Base-by-base conservation (phyloP, 106 monocot genomes). In the Triglochin maritima region DNA sequence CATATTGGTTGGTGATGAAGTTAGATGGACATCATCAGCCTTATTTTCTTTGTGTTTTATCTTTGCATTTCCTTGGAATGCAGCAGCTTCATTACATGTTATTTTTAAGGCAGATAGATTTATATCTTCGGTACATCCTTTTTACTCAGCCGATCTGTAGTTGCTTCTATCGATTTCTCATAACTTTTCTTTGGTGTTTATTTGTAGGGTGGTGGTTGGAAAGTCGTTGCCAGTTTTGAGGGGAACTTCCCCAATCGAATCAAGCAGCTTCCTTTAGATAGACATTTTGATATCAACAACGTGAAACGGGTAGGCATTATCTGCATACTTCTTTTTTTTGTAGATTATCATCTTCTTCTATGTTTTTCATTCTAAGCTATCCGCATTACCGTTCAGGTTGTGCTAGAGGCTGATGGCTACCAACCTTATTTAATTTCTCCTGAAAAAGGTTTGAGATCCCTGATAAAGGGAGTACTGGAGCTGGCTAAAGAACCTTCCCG, bases 401-500 rank as follows among this genome's bases (percentile, higher is more conserved):
- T 94, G 54, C 62, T 94, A 61, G 94, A 94, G 71, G 94, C 94
- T 71, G 94, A 94, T 85, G 94, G 94, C 56, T 94, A 94, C 70
- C 90, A 94, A 49, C 94, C 94, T 53, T 94, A 94, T 71, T 66
- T 94, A 46, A 90, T 94, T 66, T 94, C 94, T 77, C 94, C 94
- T 59, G 94, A 88, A 74, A 88, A 88, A 79, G 88, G 88, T 62
- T 74, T 88, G 60, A 77, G 81, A 59, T 88, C 88, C 41, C 77
- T 88, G 16, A 88, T 88, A 68, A 88, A 82, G 72, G 74, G 71
- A 57, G 88, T 88, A 12, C 73, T 88, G 17, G 88, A 88, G 71
- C 73, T 88, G 54, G 88, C 88, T 60, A 88, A 88, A 61, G 88
- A 88, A 57, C 88, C 88, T 16, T 95, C 90, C 47, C 90, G 95